Evolutionary conservation across 1,139 yeast species (phyloP), one percentile per base, ranked within the genome.

Genomic region (Wickerhamomyces sp.): DNA sequence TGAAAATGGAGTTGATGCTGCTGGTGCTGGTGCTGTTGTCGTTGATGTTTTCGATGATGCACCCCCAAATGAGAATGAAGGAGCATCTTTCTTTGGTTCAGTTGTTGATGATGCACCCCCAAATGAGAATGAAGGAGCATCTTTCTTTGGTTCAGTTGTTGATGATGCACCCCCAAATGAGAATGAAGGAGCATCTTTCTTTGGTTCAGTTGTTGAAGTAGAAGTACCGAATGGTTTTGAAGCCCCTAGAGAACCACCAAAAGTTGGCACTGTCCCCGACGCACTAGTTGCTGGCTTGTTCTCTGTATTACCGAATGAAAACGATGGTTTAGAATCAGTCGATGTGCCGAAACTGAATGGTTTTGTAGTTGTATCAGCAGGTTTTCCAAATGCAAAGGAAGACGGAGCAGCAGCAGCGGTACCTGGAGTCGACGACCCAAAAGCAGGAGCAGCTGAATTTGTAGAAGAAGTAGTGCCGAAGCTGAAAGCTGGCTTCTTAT

Each of bases 151-250:
- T 18, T 17, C 26, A 16, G 38, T 22, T 4, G 49, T 54, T 3
- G 62, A 50, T 32, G 54, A 55, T 26, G 54, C 56, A 12, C n/a
- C n/a, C n/a, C 56, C 51, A 24, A 64, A 64, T 35, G 55, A 55
- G 13, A 30, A 30, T 17, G 29, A 16, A 9, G 16, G 16, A 4
- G 14, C 16, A 18, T 26, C 29, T 8, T 16, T 18, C 15, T 26
- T 26, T 26, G 21, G 21, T 10, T 19, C 21, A 19, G 21, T 19
- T 8, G 21, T 19, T 19, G 21, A 19, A 8, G 21, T 10, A 19
- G 9, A 8, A 51, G 44, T 10, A 7, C 21, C 21, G 21, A 19
- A 19, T 15, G 15, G 12, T 24, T 3, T 14, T 24, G 26, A 17
- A 23, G 25, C 25, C 16, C 51, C 44, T 13, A n/a, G n/a, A n/a